Conservation (phyloP, 371 early-diverging fungal species). For the Lichtheimia ramosa region DNA sequence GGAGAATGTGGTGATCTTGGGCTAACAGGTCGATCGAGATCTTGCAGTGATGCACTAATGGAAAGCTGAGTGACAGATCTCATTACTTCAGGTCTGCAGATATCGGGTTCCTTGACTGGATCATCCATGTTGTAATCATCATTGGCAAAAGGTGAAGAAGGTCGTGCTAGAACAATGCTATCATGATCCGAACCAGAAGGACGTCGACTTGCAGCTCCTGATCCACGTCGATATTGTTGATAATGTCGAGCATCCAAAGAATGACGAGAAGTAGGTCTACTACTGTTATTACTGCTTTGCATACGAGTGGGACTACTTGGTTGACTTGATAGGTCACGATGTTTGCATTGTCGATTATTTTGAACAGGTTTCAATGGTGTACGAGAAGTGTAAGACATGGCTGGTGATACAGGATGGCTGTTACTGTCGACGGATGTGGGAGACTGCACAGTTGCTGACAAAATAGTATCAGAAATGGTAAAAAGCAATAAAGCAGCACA, state of each 20-base stretch:
- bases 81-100: constrained; percentile 42
- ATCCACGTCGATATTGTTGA: constrained; percentile 7
- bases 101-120: constrained; percentile 47
- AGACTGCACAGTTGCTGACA: constrained; percentile 9
- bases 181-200: constrained; percentile 30
- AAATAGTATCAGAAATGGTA: background rate
- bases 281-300: too few species aligned
- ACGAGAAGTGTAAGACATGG: too few species aligned
- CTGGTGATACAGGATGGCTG: background rate
- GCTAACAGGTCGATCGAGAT: constrained; percentile 19
- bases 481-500: too few species aligned
- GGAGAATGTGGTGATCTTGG: background rate
- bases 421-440: constrained; percentile 11
- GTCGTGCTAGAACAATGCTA: constrained; percentile 27
- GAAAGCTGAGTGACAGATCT: constrained; percentile 47
- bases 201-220: constrained; percentile 10
- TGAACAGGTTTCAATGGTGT: too few species aligned
- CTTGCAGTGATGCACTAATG: constrained; percentile 36
- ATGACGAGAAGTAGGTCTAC: constrained; percentile 8
- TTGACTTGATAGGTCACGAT: too few species aligned
- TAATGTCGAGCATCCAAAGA: constrained; percentile 8
- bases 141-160: constrained; percentile 28
- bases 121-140: constrained; percentile 33
- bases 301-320: too few species aligned
- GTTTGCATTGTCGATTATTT: too few species aligned